A percentile compares a stretch with the other conserved stretches of the same genome.
Evolutionary conservation across 345 rosid species (phyloP).

Genomic region (Eucalyptus paniculata): DNA sequence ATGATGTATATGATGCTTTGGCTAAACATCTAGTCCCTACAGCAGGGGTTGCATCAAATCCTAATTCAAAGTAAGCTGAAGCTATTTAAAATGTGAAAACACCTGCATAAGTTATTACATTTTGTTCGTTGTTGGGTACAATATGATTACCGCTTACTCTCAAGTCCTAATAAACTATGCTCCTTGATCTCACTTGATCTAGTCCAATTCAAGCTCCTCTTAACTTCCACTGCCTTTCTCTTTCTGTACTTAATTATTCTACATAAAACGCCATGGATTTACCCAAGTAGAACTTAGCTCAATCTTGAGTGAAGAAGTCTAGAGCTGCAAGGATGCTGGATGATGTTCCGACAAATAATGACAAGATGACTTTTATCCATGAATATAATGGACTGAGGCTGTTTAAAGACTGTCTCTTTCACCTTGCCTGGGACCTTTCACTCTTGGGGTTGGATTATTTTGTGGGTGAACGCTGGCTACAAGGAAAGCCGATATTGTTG

Average conservation of each 20-base stretch:
- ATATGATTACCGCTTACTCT: background rate
- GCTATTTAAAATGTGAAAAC: background rate
- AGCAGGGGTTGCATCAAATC: conserved; percentile 41
- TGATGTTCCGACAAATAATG: background rate
- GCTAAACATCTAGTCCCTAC: conserved; percentile 55
- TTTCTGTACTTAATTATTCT: background rate
- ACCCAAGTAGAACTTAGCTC: background rate
- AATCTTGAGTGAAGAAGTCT: background rate
- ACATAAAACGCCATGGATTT: background rate
- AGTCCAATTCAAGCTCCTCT: background rate
- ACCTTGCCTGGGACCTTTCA: background rate
- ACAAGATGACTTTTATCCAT: background rate
- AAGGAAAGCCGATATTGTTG: background rate
- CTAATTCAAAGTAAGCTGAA: conserved; percentile 42
- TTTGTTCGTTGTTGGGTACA: background rate
- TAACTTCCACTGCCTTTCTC: background rate
- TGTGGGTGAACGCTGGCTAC: background rate
- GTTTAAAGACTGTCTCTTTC: background rate
- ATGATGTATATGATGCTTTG: conserved; percentile 67
- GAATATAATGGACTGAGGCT: background rate
- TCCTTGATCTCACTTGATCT: background rate
- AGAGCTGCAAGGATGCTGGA: background rate
- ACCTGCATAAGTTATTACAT: background rate
- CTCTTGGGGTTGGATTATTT: background rate
- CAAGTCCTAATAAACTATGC: background rate